Conservation (phyloP, 345 rosid genomes). For the Acer campestre region DNA sequence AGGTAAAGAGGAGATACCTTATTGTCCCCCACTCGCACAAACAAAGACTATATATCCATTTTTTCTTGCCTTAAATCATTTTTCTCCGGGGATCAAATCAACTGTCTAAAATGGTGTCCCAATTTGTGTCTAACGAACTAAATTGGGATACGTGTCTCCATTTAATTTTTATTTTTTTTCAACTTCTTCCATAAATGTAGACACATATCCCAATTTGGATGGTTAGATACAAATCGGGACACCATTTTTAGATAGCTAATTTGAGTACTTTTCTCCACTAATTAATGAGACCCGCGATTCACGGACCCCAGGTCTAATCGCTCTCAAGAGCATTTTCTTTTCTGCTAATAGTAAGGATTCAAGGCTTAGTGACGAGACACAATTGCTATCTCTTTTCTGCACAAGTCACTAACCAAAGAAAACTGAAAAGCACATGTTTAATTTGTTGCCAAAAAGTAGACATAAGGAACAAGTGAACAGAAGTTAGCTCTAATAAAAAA, state of each 20-base stretch:
- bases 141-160: too few species aligned
- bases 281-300: slow-evolving; percentile 25
- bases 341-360: slow-evolving; percentile 22
- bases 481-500: background rate
- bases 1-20: slow-evolving; percentile 9
- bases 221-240: too few species aligned
- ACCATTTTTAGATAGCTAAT: too few species aligned
- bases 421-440: background rate
- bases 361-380: slow-evolving; percentile 20
- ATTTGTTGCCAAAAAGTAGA: background rate
- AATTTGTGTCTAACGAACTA: too few species aligned
- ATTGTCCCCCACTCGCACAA: slow-evolving; percentile 25
- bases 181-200: too few species aligned
- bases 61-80: slow-evolving; percentile 6
- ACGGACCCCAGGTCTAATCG: slow-evolving; percentile 12
- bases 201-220: too few species aligned
- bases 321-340: slow-evolving; percentile 13
- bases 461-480: background rate
- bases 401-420: background rate
- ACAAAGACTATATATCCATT: background rate
- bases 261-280: slow-evolving; percentile 8
- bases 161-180: too few species aligned
- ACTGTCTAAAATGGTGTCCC: too few species aligned
- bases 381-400: slow-evolving; percentile 11
- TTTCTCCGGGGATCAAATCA: background rate